Percentiles rank a stretch among this genome's conserved stretches.
These are phyloP conservation scores for Kodamaea nitidulidarum DNA, from an alignment of 805 yeast genomes.

Conservation along the genomic window DNA sequence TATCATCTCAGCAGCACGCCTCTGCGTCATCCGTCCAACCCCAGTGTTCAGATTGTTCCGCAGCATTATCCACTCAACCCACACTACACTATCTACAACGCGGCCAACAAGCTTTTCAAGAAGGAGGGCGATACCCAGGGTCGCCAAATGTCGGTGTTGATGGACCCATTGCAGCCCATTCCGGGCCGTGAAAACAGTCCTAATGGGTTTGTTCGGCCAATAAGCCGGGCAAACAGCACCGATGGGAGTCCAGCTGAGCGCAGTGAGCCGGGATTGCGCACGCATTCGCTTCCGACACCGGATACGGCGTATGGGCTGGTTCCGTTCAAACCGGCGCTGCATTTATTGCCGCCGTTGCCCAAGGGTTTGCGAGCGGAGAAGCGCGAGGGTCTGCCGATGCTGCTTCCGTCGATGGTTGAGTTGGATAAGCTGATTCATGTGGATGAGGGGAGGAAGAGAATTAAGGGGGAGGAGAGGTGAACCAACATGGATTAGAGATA, in stretches of 20 bases:
- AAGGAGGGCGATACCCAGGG: conserved; percentile 6
- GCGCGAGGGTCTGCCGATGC: neutral
- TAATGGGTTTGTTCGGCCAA: conserved; percentile 3
- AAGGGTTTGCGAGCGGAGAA: neutral
- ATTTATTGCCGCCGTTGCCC: conserved; percentile 19
- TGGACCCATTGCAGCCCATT: conserved; percentile 34
- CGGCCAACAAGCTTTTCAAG: conserved; percentile 9
- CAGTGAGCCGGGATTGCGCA: conserved; percentile 9
- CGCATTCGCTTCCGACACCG: conserved; percentile 21
- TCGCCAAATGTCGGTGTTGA: conserved; percentile 39
- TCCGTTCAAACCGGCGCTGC: conserved; percentile 16
- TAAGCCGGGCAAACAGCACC: conserved; percentile 1
- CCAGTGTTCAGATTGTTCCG: conserved; percentile 25
- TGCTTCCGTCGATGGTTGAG: conserved; percentile 35
- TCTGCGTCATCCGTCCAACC: conserved; percentile 14
- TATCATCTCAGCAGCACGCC: conserved; percentile 12
- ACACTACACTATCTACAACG: conserved; percentile 27
- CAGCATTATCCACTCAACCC: conserved; percentile 36
- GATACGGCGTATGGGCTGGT: conserved; percentile 11
- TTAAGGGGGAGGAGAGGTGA: no score
- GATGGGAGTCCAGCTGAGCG: neutral
- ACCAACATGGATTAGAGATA: no score
- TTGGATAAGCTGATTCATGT: conserved; percentile 27
- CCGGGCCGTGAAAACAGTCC: conserved; percentile 17
- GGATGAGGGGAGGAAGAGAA: conserved; percentile 2